Percentiles rank a stretch among this genome's conserved stretches.
phyloP scores from a whole-genome alignment of 202 grass and related monocot species.

The Elaeis oleifera region DNA sequence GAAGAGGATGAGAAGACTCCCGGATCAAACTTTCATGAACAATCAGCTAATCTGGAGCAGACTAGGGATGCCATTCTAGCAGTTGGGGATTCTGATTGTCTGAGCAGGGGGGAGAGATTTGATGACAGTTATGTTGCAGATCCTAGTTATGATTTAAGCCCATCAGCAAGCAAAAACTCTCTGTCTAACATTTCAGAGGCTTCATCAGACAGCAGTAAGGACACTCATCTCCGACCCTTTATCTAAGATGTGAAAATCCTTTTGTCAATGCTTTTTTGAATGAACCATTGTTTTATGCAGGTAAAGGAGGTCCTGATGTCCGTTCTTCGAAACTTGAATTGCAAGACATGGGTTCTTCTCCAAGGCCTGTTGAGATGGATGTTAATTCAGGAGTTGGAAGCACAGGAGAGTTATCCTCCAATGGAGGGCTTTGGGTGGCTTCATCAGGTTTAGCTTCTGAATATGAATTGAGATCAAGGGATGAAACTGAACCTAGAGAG shows the following conservation, averaged over 20 bases:
- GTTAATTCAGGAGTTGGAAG: neutral
- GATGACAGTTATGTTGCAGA: neutral
- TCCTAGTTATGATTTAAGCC: neutral
- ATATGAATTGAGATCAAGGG: constrained; percentile 26
- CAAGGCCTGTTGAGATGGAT: constrained; percentile 21
- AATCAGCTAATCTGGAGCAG: constrained; percentile 1
- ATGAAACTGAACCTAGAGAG: constrained; percentile 23
- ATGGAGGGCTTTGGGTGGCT: neutral
- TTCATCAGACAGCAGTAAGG: constrained; percentile 4
- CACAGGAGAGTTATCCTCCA: constrained; percentile 3
- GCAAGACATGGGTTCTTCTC: constrained; percentile 35
- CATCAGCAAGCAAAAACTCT: neutral
- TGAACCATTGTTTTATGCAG: constrained; percentile 29
- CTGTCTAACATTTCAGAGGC: neutral
- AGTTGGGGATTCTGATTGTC: neutral
- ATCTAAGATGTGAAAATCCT: neutral
- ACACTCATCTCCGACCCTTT: neutral
- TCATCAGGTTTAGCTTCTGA: neutral
- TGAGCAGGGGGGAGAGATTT: neutral
- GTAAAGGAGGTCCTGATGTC: constrained; percentile 31
- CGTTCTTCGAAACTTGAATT: constrained; percentile 25
- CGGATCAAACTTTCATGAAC: neutral
- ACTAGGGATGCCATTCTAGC: neutral
- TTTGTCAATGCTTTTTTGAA: constrained; percentile 15
- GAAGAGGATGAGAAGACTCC: neutral